Base-by-base conservation (phyloP, 306 rosid genomes). In the Corylus americana region DNA sequence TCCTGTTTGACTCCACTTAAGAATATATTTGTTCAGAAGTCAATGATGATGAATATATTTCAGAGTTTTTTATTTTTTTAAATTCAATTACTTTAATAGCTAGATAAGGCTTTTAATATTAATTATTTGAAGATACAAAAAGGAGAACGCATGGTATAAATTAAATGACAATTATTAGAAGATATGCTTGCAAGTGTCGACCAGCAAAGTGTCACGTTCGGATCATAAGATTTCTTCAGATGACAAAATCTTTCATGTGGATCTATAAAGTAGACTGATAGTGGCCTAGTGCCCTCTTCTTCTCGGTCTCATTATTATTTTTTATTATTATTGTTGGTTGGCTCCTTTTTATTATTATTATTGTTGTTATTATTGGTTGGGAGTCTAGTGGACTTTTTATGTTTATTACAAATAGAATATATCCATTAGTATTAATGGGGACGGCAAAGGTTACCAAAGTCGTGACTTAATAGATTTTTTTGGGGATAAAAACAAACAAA, bases 221-320 rank as follows among this genome's bases (percentile, higher is more conserved):
- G 70, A 69, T 85, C 81, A 74, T 81, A 77, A 57, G 78, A 82
- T 78, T 74, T 69, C 2, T 74, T 55, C 27, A 53, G 27, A 82
- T 64, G 82, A 77, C 68, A 39, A 77, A 77, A 78, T 79, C 79
- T 85, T 76, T 84, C 93, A 83, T 85, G 92, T 85, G 92, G 89
- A 84, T 83, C 89, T 89, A 89, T 80, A 82, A 89, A 88, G 80
- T 25, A 11, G 11, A 35, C 83, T 81, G 44, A 50, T 74, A 63
- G 78, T 78, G 81, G 77, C 31, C 85, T 80, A 83, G 82, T 88
- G 42, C 69, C 78, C 53, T 62, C 17, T 54, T 4, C 35, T 4
- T 49, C 55, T 25, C 55, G 11, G 29, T 70, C 29, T 61, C 48
- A 27, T 75, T 44, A 62, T 70, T 50, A 58, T 83, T 83, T n/a